Conservation (phyloP, 129 eudicot species). For the Scalesia atractyloides region DNA sequence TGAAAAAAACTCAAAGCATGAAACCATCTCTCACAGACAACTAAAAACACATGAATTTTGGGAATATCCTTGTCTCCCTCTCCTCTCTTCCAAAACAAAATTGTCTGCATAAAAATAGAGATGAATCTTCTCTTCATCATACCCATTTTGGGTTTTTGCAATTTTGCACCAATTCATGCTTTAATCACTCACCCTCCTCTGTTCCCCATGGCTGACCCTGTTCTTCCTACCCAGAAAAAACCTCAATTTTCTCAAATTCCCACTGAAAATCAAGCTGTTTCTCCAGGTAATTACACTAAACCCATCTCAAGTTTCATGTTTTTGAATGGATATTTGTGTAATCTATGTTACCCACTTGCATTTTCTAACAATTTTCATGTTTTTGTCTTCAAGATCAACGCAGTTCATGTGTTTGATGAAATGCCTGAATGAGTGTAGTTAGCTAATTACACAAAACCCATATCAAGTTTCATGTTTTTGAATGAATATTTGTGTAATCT, state of each 20-base stretch:
- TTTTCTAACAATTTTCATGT: not conserved
- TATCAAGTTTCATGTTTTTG: constrained; percentile 7
- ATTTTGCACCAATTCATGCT: constrained; percentile 35
- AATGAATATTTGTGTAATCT: not conserved
- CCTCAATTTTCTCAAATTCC: constrained; percentile 66
- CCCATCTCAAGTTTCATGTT: not conserved
- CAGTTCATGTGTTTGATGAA: constrained; percentile 22
- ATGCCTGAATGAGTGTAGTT: not conserved
- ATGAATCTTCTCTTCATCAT: constrained; percentile 53
- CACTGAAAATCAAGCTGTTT: constrained; percentile 40
- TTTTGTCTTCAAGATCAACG: constrained; percentile 14
- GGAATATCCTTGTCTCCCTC: constrained; percentile 28
- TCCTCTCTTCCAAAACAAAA: constrained; percentile 18
- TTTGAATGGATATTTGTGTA: not conserved
- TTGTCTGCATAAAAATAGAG: constrained; percentile 20
- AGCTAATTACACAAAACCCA: not conserved
- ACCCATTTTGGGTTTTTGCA: constrained; percentile 49
- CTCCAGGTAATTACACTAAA: constrained; percentile 51
- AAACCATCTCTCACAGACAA: constrained; percentile 12
- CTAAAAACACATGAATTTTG: constrained; percentile 34
- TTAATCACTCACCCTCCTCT: constrained; percentile 50
- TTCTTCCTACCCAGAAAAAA: constrained; percentile 62
- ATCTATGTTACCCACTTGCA: not conserved
- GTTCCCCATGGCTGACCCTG: constrained; percentile 51
- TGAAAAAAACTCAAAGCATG: constrained; percentile 34